Evolutionary conservation across 1,284 basidiomycete genomes (phyloP), one percentile per base, ranked within the genome.

Genomic region (Moesziomyces globuligerus): DNA sequence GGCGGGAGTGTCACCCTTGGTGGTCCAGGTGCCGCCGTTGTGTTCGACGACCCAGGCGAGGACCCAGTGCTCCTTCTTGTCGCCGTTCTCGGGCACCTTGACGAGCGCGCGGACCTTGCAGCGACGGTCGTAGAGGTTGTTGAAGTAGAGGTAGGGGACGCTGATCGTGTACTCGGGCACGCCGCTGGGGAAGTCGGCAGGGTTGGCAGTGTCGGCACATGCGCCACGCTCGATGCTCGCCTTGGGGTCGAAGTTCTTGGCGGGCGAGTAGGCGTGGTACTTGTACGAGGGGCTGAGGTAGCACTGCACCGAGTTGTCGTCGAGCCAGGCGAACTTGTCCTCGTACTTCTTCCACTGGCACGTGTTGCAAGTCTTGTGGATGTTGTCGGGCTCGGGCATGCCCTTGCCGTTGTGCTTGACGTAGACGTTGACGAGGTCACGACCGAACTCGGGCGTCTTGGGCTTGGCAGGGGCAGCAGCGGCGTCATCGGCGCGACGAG

Each of bases 41-140:
- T 66, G 68, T 11, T 61, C 58, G 24, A 55, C 24, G 32, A 62
- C 54, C 57, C 57, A 66, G 32, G 68, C 62, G 24, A 34, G 44
- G 20, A 62, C 50, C 58, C 58, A 72, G 47, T 49, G 34, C 36
- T 53, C 54, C 7, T 34, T 24, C 45, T 65, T 34, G 39, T 69
- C 38, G 41, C 62, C 52, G 41, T 54, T 64, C 45, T 56, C 42
- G 44, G 67, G 67, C 2, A 70, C 39, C 51, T 70, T 59, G 67
- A 70, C 58, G 34, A 72, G 32, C 18, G 58, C 62, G 18, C 68
- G 58, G 11, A 72, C 62, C 54, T 59, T 66, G 68, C 68, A 66
- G 32, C 62, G 57, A 18, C 68, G 46, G 45, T 62, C 57, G 54
- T 66, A 66, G 39, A 50, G 29, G 68, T 72, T 72, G 54, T 58